Evolutionary conservation across 2,329 filamentous ascomycete species (phyloP), one percentile per base, ranked within the genome.

Genomic region (Chrysosphaeria jannelii): DNA sequence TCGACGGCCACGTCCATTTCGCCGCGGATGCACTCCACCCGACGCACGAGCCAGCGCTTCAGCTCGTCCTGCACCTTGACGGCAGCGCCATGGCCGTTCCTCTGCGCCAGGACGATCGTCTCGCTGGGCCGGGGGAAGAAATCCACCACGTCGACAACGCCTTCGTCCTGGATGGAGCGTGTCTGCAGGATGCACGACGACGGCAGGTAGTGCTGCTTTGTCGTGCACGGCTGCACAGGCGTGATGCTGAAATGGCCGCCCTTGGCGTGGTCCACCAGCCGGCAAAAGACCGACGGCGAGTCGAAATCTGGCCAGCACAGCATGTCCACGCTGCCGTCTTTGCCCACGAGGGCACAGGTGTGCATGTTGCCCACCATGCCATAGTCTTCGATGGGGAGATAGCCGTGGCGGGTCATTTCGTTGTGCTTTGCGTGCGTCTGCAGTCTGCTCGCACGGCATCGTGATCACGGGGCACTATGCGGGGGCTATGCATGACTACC

Each of bases 271-370:
- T 78, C 70, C 3, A 78, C 44, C 10, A 78, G 50, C 19, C 69
- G 59, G 36, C 67, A 74, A 39, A 78, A 78, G 23, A 78, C 44
- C 1, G 65, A 66, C 0, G 70, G 69, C 5, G 69, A 75, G 40
- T 78, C 70, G 37, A 78, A 78, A 32, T 74, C 61, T 3, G 69
- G 70, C 70, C 68, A 78, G 41, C 68, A 76, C 66, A 76, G 70
- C 34, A 64, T 74, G 37, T 75, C 70, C 27, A 78, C 42, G 31
- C 66, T 68, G 13, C 69, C 69, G 35, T 69, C 62, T 36, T 70
- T 69, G 31, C 65, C 68, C 12, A 72, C 54, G n/a, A 75, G 46
- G 9, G 69, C 68, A 45, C 66, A 72, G 1, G 69, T 78, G 34
- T 65, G 57, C 68, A 78, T 74, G 36, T 76, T 75, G 13, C 70